These are phyloP conservation scores for Pontederia paniculata DNA, from an alignment of 176 grass and related monocot species.

Conservation along the genomic window DNA sequence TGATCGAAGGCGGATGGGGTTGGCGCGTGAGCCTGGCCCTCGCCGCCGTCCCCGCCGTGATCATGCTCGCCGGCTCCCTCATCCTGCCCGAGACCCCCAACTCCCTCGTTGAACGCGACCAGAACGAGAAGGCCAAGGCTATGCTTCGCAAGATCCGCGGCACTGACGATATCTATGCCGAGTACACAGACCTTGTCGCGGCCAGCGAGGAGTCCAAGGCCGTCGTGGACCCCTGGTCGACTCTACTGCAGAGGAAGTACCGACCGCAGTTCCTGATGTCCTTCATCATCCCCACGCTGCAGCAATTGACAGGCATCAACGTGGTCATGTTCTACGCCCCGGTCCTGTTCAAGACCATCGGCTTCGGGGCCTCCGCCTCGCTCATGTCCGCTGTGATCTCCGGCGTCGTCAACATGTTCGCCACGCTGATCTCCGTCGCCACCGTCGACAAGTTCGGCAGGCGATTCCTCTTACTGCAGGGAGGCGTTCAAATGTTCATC, in stretches of 20 bases:
- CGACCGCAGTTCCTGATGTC: too few species aligned
- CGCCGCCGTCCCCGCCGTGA: slow-evolving; percentile 42
- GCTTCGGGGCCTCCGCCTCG: slow-evolving; percentile 33
- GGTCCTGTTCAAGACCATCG: slow-evolving; percentile 81
- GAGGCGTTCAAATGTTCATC: slow-evolving; percentile 73
- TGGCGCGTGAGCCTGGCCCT: slow-evolving; percentile 84
- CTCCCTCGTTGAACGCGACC: slow-evolving; percentile 62
- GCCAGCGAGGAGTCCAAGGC: slow-evolving; percentile 73
- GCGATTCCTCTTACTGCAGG: slow-evolving; percentile 57
- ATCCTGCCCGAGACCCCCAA: slow-evolving; percentile 86
- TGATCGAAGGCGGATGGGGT: slow-evolving; percentile 50
- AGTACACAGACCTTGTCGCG: slow-evolving; percentile 73
- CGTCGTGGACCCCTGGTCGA: too few species aligned
- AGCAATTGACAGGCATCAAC: slow-evolving; percentile 80
- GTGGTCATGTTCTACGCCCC: slow-evolving; percentile 88
- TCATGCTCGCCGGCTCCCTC: slow-evolving; percentile 54
- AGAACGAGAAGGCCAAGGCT: too few species aligned
- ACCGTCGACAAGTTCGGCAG: slow-evolving; percentile 66
- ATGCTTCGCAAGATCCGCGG: too few species aligned
- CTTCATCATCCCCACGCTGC: slow-evolving; percentile 83
- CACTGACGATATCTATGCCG: slow-evolving; percentile 53
- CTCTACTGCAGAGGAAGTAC: too few species aligned
- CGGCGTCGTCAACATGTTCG: slow-evolving; percentile 48
- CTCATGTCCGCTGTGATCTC: slow-evolving; percentile 73
- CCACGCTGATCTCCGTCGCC: slow-evolving; percentile 50